Evolutionary conservation across 768 basidiomycete species (phyloP).

Genomic region (Hysterangium stoloniferum): DNA sequence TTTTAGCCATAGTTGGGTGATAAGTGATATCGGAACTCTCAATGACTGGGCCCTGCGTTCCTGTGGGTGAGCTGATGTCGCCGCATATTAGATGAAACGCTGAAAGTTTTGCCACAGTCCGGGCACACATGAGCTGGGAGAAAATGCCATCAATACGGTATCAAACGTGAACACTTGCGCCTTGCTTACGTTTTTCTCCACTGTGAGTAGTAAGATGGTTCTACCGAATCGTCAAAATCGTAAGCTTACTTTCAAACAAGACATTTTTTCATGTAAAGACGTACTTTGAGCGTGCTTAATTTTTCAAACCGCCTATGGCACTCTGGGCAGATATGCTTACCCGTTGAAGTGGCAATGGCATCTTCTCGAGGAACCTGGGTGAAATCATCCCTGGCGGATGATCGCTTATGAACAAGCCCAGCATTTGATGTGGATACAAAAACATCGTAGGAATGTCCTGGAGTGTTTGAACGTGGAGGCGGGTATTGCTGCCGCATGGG

Average conservation of each 20-base stretch:
- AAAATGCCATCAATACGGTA: no score
- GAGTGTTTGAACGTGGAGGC: not conserved
- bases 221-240: no score
- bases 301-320: conserved; percentile 9
- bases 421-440: conserved; percentile 4
- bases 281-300: conserved; percentile 9
- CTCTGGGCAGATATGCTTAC: conserved; percentile 5
- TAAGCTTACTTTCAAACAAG: not conserved
- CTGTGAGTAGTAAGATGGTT: conserved; percentile 11
- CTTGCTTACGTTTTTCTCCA: conserved; percentile 11
- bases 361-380: conserved; percentile 9
- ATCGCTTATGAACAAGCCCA: conserved; percentile 9
- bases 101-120: conserved; percentile 10
- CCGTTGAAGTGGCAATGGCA: conserved; percentile 4
- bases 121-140: conserved; percentile 6
- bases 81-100: conserved; percentile 10
- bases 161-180: no score
- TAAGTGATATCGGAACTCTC: no score
- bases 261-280: not conserved
- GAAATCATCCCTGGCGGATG: conserved; percentile 8
- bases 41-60: not conserved
- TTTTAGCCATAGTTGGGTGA: no score
- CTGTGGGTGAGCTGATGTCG: conserved; percentile 11
- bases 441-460: conserved; percentile 9
- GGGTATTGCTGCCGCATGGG: not conserved